Conservation (phyloP, 371 early-diverging fungal species). For the Syncephalastrum racemosum region DNA sequence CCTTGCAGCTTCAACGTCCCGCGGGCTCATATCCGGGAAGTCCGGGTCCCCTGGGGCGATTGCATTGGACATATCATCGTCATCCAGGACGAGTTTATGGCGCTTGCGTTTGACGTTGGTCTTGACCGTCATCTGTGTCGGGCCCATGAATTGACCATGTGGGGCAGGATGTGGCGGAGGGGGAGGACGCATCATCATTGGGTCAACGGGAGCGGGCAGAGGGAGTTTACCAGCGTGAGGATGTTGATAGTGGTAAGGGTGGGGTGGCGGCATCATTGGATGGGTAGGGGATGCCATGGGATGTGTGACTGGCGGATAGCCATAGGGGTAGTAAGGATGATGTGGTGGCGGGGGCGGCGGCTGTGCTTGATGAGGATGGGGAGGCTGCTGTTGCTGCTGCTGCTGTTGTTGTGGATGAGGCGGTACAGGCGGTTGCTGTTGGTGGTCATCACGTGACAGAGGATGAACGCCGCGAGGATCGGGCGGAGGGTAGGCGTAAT, state of each 20-base stretch:
- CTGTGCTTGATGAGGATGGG: constrained; percentile 8
- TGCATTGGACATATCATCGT: constrained; percentile 19
- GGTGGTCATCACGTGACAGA: constrained; percentile 13
- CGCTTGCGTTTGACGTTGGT: constrained; percentile 18
- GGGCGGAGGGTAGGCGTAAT: constrained; percentile 9
- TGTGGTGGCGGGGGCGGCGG: constrained; percentile 13
- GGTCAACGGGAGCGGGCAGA: constrained; percentile 4
- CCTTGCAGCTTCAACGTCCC: constrained; percentile 44
- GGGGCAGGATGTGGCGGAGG: constrained; percentile 6
- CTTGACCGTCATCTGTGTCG: not conserved
- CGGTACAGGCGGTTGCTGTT: constrained; percentile 13
- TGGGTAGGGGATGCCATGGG: constrained; percentile 7
- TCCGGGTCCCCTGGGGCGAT: constrained; percentile 37
- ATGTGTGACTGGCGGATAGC: constrained; percentile 6
- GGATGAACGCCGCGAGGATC: constrained; percentile 2
- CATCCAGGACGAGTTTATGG: constrained; percentile 18
- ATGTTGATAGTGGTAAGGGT: constrained; percentile 22
- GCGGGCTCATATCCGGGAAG: constrained; percentile 45
- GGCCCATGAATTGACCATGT: not conserved
- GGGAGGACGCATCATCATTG: constrained; percentile 3
- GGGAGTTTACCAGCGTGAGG: constrained; percentile 8
- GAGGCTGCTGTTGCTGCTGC: constrained; percentile 9
- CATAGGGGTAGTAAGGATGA: constrained; percentile 10
- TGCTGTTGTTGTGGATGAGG: constrained; percentile 15
- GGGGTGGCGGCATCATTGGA: constrained; percentile 5